These are phyloP conservation scores for Tubosaeta sp. DNA, from an alignment of 768 basidiomycete genomes.

Conservation along the genomic window DNA sequence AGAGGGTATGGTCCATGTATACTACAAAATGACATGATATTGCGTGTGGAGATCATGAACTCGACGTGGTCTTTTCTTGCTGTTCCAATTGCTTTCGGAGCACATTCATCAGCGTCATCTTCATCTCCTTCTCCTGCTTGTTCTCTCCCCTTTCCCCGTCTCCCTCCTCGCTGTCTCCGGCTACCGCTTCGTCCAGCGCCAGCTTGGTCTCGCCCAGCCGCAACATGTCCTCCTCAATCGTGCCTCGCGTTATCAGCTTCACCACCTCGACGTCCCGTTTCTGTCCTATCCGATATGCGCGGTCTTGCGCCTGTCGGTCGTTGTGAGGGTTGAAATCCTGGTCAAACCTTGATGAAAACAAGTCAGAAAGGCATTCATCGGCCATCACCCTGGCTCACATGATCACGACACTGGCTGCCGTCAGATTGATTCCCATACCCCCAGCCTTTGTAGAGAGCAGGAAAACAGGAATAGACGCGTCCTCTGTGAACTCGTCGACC, in stretches of 20 bases:
- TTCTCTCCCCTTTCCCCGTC: conserved; percentile 56
- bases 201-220: conserved; percentile 86
- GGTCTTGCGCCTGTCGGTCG: conserved; percentile 95
- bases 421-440: conserved; percentile 95
- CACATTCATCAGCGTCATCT: conserved; percentile 79
- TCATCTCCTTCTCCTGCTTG: conserved; percentile 75
- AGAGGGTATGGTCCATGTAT: conserved; percentile 21
- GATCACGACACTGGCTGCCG: conserved; percentile 92
- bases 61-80: conserved; percentile 31
- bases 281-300: conserved; percentile 96
- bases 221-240: conserved; percentile 97
- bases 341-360: conserved; percentile 65
- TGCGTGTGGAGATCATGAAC: conserved; percentile 8
- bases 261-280: conserved; percentile 92
- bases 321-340: conserved; percentile 99
- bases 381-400: conserved; percentile 47
- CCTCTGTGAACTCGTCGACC: conserved; percentile 90
- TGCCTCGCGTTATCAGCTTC: conserved; percentile 86
- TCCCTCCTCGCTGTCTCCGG: conserved; percentile 60
- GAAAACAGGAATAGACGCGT: conserved; percentile 83
- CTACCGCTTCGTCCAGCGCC: conserved; percentile 90
- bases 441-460: conserved; percentile 90
- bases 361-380: neutral
- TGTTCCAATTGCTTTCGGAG: conserved; percentile 78
- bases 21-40: conserved; percentile 11